Conservation (phyloP, 495 filamentous ascomycete species). For the Parachaetomium inaequale region DNA sequence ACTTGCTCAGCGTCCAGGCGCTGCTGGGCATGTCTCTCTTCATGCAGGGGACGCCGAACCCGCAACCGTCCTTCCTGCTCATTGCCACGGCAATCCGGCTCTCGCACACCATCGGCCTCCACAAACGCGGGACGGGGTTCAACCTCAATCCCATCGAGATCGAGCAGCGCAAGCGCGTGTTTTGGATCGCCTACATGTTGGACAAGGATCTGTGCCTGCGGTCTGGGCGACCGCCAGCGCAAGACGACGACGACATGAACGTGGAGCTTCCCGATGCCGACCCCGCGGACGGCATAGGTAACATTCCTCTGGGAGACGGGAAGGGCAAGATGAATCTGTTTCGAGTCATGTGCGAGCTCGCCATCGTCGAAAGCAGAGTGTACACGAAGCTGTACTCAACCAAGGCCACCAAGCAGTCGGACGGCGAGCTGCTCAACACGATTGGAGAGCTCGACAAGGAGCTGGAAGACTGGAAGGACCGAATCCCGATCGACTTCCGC, state of each 20-base stretch:
- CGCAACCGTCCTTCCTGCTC: slow-evolving; percentile 89
- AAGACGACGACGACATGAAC: slow-evolving; percentile 98
- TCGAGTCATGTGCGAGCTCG: slow-evolving; percentile 82
- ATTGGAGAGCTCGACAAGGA: slow-evolving; percentile 94
- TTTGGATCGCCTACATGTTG: slow-evolving; percentile 96
- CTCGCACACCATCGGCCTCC: slow-evolving; percentile 90
- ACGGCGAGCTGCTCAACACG: slow-evolving; percentile 89
- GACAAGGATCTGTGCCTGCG: slow-evolving; percentile 95
- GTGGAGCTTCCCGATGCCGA: slow-evolving; percentile 92
- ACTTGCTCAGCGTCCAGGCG: slow-evolving; percentile 94
- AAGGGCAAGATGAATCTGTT: slow-evolving; percentile 93
- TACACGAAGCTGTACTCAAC: slow-evolving; percentile 94
- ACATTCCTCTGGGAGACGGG: slow-evolving; percentile 85
- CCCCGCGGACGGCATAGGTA: slow-evolving; percentile 85
- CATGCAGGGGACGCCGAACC: slow-evolving; percentile 94
- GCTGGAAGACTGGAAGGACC: slow-evolving; percentile 94
- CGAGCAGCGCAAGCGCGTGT: slow-evolving; percentile 93
- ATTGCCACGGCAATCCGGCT: slow-evolving; percentile 90
- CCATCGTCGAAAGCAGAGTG: slow-evolving; percentile 86
- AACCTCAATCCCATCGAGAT: slow-evolving; percentile 86
- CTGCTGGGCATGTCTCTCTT: slow-evolving; percentile 94
- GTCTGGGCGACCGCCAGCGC: slow-evolving; percentile 86
- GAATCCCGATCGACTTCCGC: slow-evolving; percentile 86
- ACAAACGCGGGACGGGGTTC: slow-evolving; percentile 88
- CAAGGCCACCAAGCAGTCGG: slow-evolving; percentile 84